Evolutionary conservation across 495 filamentous ascomycete genomes (phyloP), one percentile per base, ranked within the genome.

Genomic region (Tricharina praecox): DNA sequence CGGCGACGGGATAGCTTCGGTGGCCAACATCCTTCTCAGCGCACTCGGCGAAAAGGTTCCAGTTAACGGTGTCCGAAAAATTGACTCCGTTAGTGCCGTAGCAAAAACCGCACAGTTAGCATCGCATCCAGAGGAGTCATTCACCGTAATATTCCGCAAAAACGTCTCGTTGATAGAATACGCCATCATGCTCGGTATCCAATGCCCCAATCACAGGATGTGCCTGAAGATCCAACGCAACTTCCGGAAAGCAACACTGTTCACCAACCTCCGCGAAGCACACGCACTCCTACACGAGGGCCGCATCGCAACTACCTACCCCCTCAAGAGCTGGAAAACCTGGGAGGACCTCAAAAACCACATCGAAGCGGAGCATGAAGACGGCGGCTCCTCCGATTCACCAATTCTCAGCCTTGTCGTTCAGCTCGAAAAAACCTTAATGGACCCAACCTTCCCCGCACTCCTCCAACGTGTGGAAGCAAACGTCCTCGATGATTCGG

Each of bases 131-230:
- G 9, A 2, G 2, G 43, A 32, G 26, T 34, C 32, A 19, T 58
- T 52, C 43, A 56, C 53, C 2, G 36, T 58, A 11, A 36, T 55
- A 36, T 58, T 58, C 15, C 50, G 55, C 23, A 49, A 50, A 35
- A 55, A 58, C 45, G 48, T 49, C 15, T 52, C 37, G 20, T 28
- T 57, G 19, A 37, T 57, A 36, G 23, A 34, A 28, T 51, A 51
- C 35, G 54, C 49, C 19, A 38, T 57, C 21, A 8, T 20, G 16
- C 51, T 55, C 33, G 43, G 38, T 18, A 19, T 57, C 15, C 36
- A 39, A 9, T 52, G 49, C 19, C 32, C 33, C 3, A 10, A 52
- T 5, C 35, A 39, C 30, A 48, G 39, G 23, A 21, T 55, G 20
- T n/a, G 19, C 5, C 52, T 52, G 25, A 26, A 33, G 16, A 30